Evolutionary conservation across 257 asterid genomes (phyloP).

Genomic region (Prunella vulgaris): DNA sequence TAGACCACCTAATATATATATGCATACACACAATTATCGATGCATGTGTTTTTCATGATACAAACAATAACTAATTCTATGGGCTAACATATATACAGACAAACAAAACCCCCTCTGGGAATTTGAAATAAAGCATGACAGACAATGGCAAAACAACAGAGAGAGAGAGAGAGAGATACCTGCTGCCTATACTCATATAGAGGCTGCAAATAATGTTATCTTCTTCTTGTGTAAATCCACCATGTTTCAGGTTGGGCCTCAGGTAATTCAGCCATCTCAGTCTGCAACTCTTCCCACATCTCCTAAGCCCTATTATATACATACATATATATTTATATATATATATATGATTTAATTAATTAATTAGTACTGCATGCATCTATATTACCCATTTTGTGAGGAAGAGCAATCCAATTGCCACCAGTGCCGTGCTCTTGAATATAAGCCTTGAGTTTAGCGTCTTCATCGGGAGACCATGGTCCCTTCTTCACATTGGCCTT

Average conservation of each 20-base stretch:
- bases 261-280: slow-evolving; percentile 79
- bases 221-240: slow-evolving; percentile 93
- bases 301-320: slow-evolving; percentile 54
- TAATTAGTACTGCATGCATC: too few species aligned
- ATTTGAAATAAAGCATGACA: slow-evolving; percentile 16
- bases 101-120: background rate
- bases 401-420: slow-evolving; percentile 94
- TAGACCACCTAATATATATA: slow-evolving; percentile 97
- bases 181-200: slow-evolving; percentile 95
- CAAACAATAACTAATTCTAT: background rate
- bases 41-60: background rate
- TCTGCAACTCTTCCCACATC: slow-evolving; percentile 93
- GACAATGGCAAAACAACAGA: slow-evolving; percentile 58
- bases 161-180: slow-evolving; percentile 34
- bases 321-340: too few species aligned
- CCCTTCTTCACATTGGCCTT: slow-evolving; percentile 88
- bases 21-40: too few species aligned
- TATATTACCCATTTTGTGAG: slow-evolving; percentile 66
- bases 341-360: too few species aligned
- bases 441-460: slow-evolving; percentile 70
- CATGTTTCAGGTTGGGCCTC: slow-evolving; percentile 82
- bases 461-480: slow-evolving; percentile 97
- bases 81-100: too few species aligned
- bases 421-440: slow-evolving; percentile 70
- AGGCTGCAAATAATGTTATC: slow-evolving; percentile 87